A percentile compares a stretch with the other conserved stretches of the same genome.
Conservation (phyloP, 495 filamentous ascomycete genomes). For the Penicillium taxi region DNA sequence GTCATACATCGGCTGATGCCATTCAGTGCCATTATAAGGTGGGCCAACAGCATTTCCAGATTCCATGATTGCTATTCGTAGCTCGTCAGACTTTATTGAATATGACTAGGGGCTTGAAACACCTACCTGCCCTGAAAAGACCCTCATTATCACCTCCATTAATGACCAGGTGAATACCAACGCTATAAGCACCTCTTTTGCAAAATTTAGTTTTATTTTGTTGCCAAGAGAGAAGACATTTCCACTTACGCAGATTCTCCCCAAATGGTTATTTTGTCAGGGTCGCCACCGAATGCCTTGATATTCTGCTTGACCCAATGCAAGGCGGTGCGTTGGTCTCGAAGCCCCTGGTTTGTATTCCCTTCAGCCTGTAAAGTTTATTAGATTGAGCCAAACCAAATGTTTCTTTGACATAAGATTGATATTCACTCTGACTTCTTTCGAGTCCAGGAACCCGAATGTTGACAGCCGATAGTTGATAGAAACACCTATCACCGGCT, state of each 20-base stretch:
- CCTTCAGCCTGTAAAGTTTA: constrained; percentile 25
- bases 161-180: constrained; percentile 29
- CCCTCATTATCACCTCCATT: constrained; percentile 30
- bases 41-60: constrained; percentile 46
- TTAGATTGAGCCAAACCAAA: too few species aligned
- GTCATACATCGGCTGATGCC: constrained; percentile 36
- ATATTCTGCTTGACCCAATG: constrained; percentile 47
- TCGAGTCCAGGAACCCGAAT: constrained; percentile 59
- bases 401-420: neutral
- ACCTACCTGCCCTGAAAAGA: constrained; percentile 29
- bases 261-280: constrained; percentile 60
- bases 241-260: constrained; percentile 53
- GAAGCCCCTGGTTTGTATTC: constrained; percentile 43
- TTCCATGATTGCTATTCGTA: constrained; percentile 60
- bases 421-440: constrained; percentile 29
- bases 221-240: neutral
- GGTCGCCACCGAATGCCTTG: constrained; percentile 44
- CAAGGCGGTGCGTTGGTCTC: constrained; percentile 44
- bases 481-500: constrained; percentile 61
- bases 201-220: neutral
- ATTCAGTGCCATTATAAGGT: constrained; percentile 34
- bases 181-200: constrained; percentile 30
- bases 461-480: constrained; percentile 70
- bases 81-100: too few species aligned
- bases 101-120: too few species aligned